phyloP scores from a whole-genome alignment of 1,284 basidiomycete genomes.

The Apiotrichum gamsii region DNA sequence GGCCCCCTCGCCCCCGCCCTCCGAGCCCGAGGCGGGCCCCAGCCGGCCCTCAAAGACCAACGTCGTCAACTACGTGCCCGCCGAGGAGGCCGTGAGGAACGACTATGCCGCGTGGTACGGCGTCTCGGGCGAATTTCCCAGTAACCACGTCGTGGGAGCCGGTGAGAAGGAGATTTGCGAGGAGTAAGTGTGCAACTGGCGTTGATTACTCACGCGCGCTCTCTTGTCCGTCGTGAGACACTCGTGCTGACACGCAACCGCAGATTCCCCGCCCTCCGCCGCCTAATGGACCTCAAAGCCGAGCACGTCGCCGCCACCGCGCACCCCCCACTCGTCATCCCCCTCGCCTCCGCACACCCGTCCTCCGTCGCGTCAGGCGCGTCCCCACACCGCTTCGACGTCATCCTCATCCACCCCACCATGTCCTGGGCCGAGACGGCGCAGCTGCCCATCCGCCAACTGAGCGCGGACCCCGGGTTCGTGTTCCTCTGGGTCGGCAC shows the following conservation, averaged over 20 bases:
- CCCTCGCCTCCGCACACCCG: slow-evolving; percentile 16
- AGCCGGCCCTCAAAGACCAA: slow-evolving; percentile 20
- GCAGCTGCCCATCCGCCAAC: slow-evolving; percentile 69
- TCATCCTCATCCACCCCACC: slow-evolving; percentile 86
- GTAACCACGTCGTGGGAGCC: slow-evolving; percentile 82
- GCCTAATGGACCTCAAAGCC: slow-evolving; percentile 71
- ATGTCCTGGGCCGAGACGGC: slow-evolving; percentile 79
- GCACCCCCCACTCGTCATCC: slow-evolving; percentile 39
- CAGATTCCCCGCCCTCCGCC: slow-evolving; percentile 86
- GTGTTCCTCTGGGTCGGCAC: slow-evolving; percentile 95
- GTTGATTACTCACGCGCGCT: background rate
- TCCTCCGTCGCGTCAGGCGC: slow-evolving; percentile 8
- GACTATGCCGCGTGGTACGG: slow-evolving; percentile 90
- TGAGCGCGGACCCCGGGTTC: slow-evolving; percentile 87
- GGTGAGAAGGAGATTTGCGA: slow-evolving; percentile 79
- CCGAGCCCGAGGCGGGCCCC: slow-evolving; percentile 8
- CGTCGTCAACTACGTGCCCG: slow-evolving; percentile 65
- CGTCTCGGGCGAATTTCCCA: slow-evolving; percentile 80
- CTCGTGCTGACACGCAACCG: background rate
- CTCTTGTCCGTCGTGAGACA: too few species aligned
- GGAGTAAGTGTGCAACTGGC: slow-evolving; percentile 61
- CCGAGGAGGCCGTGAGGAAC: slow-evolving; percentile 91
- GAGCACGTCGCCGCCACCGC: slow-evolving; percentile 27
- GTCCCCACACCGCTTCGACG: slow-evolving; percentile 63
- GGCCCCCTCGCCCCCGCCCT: slow-evolving; percentile 4